These are phyloP conservation scores for Candida loeiensis DNA, from an alignment of 805 yeast genomes.

Conservation along the genomic window DNA sequence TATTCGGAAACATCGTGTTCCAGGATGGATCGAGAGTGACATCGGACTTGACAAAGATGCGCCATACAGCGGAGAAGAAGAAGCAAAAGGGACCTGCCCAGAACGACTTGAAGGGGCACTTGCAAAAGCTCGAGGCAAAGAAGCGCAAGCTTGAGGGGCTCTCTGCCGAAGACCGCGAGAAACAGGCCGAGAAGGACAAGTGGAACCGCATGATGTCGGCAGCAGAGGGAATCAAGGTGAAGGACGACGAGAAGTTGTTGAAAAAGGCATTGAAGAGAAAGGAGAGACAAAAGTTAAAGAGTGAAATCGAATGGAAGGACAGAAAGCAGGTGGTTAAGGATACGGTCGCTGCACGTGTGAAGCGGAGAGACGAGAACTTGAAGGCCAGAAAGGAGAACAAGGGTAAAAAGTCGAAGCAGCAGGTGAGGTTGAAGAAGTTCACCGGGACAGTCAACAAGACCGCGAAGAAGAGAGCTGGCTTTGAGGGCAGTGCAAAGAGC, in stretches of 20 bases:
- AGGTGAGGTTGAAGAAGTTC: constrained; percentile 64
- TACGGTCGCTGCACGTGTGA: constrained; percentile 67
- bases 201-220: constrained; percentile 85
- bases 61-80: constrained; percentile 45
- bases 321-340: constrained; percentile 77
- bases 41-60: constrained; percentile 58
- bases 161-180: constrained; percentile 58
- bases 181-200: constrained; percentile 64
- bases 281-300: constrained; percentile 77
- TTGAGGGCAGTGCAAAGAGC: constrained; percentile 65
- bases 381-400: constrained; percentile 81
- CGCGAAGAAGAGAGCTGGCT: constrained; percentile 71
- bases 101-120: constrained; percentile 80
- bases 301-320: constrained; percentile 90
- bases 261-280: constrained; percentile 82
- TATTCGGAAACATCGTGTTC: constrained; percentile 80
- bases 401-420: constrained; percentile 74
- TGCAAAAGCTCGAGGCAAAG: constrained; percentile 69
- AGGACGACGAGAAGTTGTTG: constrained; percentile 85
- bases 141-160: constrained; percentile 58
- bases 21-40: constrained; percentile 78
- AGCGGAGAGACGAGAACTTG: constrained; percentile 90
- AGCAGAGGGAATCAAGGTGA: constrained; percentile 84
- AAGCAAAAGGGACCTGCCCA: constrained; percentile 81
- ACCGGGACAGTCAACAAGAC: constrained; percentile 52